Evolutionary conservation across 805 yeast genomes (phyloP), one percentile per base, ranked within the genome.

Genomic region (Candida xyloterini): DNA sequence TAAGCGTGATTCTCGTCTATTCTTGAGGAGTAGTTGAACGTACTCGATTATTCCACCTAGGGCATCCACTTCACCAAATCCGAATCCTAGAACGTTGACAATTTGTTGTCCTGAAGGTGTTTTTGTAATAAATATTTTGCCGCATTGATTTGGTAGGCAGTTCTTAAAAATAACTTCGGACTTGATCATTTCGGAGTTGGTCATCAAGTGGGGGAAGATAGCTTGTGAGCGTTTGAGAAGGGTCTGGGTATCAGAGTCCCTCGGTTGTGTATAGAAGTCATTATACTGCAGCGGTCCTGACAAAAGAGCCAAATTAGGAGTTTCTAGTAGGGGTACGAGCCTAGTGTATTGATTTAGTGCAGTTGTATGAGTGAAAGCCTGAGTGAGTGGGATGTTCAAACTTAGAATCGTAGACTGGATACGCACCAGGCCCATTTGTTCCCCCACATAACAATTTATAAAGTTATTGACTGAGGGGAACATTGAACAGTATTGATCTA

Each of bases 221-320:
- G 34, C 16, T 10, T 18, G 22, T 1, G 50, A 37, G 34, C 57
- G 45, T 13, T 30, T 15, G 7, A 53, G 27, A 23, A 53, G 33
- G 7, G 40, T 46, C 15, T 44, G 31, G 2, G 54, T 44, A 33
- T 53, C 57, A 4, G 57, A 53, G 29, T 53, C 55, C 30, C 57
- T 44, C 1, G 53, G 44, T 2, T 15, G 35, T 5, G 27, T n/a
- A 25, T 44, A 53, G 16, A 15, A 15, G 34, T 53, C 57, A 26
- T 53, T 44, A 8, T 51, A 25, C 31, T 53, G 56, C 15, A 43
- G 40, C 7, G 57, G 56, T 4, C 57, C 56, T 21, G 44, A 44
- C 10, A 48, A 27, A n/a, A 43, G 16, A 4, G 47, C 43, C 5
- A 43, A 10, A 10, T 38, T 35, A 14, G 38, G 38, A 23, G 41